Conservation (phyloP, 1,284 basidiomycete species). For the Agroathelia rolfsii region DNA sequence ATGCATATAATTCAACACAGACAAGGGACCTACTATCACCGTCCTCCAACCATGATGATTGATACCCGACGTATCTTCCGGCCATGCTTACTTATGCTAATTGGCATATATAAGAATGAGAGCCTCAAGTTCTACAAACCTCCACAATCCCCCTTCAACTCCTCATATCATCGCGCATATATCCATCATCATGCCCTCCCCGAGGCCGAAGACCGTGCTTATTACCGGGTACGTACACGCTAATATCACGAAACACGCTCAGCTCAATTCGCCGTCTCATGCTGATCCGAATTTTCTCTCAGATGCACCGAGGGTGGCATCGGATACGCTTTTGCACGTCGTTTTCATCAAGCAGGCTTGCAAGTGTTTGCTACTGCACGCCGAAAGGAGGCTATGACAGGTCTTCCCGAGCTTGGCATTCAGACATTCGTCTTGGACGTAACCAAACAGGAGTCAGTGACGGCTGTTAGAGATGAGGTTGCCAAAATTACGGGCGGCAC, state of each 20-base stretch:
- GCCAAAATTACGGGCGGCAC: slow-evolving; percentile 16
- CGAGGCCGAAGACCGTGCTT: slow-evolving; percentile 12
- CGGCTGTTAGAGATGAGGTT: slow-evolving; percentile 12
- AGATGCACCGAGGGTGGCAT: slow-evolving; percentile 16
- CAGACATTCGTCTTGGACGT: slow-evolving; percentile 23
- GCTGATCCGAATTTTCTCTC: background rate
- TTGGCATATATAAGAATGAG: too few relatives aligned
- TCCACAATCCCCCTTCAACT: too few relatives aligned
- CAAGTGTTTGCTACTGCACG: slow-evolving; percentile 24
- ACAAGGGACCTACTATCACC: too few relatives aligned
- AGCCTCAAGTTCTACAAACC: too few relatives aligned
- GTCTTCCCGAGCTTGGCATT: slow-evolving; percentile 16
- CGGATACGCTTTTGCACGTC: slow-evolving; percentile 16
- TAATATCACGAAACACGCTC: too few relatives aligned
- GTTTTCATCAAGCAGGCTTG: slow-evolving; percentile 17
- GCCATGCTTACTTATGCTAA: too few relatives aligned
- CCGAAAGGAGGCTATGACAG: slow-evolving; percentile 14
- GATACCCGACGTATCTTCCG: too few relatives aligned
- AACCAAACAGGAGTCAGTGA: slow-evolving; percentile 15
- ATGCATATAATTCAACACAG: too few relatives aligned
- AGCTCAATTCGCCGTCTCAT: background rate
- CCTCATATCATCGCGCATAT: too few relatives aligned
- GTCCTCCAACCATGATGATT: too few relatives aligned
- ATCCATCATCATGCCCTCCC: too few relatives aligned
- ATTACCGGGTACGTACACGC: slow-evolving; percentile 12